phyloP scores from a whole-genome alignment of 768 basidiomycete species.

The Rhodotorula babjevae region DNA sequence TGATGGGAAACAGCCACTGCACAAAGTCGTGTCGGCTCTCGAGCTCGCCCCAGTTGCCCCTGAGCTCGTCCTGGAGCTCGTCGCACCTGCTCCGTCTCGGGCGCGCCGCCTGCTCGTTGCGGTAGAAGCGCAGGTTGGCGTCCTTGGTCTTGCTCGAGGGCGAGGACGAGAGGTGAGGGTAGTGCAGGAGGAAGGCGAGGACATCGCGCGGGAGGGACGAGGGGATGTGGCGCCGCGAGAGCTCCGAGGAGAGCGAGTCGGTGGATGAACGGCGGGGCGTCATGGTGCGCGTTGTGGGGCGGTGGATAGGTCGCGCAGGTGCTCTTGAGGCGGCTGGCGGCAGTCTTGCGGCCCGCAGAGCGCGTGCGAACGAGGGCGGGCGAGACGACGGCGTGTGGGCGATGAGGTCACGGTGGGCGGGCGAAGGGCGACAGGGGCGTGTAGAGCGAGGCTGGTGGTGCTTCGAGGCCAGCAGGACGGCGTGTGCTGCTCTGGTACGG shows the following conservation, averaged over 20 bases:
- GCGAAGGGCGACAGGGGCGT: no score
- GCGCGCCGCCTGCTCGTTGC: slow-evolving; percentile 2
- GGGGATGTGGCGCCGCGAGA: background rate
- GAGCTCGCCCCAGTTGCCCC: slow-evolving; percentile 55
- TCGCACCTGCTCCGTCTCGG: background rate
- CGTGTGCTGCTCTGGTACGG: no score
- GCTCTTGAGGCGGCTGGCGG: no score
- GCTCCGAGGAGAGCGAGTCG: background rate
- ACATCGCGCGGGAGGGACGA: slow-evolving; percentile 20
- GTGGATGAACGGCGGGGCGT: background rate
- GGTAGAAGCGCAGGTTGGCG: slow-evolving; percentile 24
- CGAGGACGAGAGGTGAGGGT: background rate
- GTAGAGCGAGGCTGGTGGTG: no score
- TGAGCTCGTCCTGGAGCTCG: slow-evolving; percentile 15
- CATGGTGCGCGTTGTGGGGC: background rate
- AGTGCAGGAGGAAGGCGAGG: slow-evolving; percentile 14
- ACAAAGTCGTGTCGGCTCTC: slow-evolving; percentile 69
- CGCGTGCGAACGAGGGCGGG: no score
- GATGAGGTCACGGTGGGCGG: no score
- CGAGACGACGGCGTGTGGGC: no score
- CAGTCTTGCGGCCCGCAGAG: no score
- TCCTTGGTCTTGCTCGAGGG: background rate
- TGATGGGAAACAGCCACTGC: slow-evolving; percentile 65
- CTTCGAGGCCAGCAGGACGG: no score
- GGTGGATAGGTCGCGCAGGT: no score